Evolutionary conservation across 352 stramenopile genomes (phyloP).

Genomic region (Phytophthora uliginosa): DNA sequence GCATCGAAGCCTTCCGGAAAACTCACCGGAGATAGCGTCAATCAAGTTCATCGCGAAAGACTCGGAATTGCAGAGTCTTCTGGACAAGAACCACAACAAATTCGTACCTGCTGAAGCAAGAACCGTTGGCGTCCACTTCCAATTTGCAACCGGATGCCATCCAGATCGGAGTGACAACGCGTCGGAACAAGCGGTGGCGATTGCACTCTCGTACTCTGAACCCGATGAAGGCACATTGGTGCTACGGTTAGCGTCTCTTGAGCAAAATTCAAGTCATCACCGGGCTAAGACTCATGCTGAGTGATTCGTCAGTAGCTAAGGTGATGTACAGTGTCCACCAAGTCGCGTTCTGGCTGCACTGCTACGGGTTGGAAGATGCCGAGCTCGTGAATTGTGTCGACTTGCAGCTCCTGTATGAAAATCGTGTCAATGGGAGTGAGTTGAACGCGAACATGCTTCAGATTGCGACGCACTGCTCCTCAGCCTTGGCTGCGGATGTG

Average conservation of each 20-base stretch:
- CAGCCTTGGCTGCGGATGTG: neutral
- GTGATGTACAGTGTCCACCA: conserved; percentile 21
- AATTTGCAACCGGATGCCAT: neutral
- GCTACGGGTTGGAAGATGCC: neutral
- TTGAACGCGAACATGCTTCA: conserved; percentile 16
- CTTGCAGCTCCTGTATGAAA: conserved; percentile 36
- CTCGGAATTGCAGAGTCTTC: neutral
- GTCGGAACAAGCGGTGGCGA: neutral
- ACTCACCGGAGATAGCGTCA: neutral
- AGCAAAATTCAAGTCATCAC: neutral
- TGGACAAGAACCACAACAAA: neutral
- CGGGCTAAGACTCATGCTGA: neutral
- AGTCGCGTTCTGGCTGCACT: conserved; percentile 8
- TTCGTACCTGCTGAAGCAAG: neutral
- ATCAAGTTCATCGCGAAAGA: neutral
- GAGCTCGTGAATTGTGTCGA: conserved; percentile 29
- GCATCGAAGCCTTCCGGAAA: neutral
- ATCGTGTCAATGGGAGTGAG: neutral
- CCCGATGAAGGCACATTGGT: neutral
- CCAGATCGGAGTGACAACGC: neutral
- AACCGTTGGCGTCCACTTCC: neutral
- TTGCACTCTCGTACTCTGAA: neutral
- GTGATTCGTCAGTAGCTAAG: conserved; percentile 3
- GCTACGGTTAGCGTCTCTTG: neutral
- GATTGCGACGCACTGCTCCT: neutral